These are phyloP conservation scores for Epichloe gansuensis DNA, from an alignment of 2,329 filamentous ascomycete genomes.

Conservation along the genomic window DNA sequence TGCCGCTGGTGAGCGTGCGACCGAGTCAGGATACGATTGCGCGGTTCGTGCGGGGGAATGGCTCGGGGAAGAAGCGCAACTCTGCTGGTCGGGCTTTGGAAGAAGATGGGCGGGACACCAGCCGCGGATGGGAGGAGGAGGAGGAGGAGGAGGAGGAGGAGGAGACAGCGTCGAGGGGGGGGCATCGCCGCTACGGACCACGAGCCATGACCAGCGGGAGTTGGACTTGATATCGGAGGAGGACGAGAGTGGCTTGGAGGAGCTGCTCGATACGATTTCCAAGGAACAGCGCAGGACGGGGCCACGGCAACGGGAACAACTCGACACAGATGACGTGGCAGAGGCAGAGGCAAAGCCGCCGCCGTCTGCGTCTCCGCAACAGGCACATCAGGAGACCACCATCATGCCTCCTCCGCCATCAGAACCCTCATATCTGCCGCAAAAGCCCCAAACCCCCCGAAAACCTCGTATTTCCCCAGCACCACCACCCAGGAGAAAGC, in stretches of 20 bases:
- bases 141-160: background rate
- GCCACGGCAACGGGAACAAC: background rate
- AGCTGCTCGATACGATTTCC: constrained; percentile 8
- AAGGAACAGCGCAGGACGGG: constrained; percentile 9
- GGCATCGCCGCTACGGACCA: background rate
- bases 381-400: background rate
- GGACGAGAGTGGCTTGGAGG: constrained; percentile 14
- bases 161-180: background rate
- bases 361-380: background rate
- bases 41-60: constrained; percentile 32
- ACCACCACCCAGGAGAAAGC: background rate
- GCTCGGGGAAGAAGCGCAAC: constrained; percentile 17
- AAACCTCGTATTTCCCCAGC: background rate
- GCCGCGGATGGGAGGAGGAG: background rate
- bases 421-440: background rate
- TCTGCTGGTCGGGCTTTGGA: background rate
- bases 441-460: background rate
- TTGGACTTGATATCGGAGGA: constrained; percentile 11
- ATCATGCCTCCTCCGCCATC: constrained; percentile 5
- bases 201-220: constrained; percentile 3
- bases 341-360: background rate
- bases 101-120: background rate
- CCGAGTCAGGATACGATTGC: constrained; percentile 47
- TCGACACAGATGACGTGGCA: background rate
- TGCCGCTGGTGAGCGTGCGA: constrained; percentile 40